A percentile compares a stretch with the other conserved stretches of the same genome.
Evolutionary conservation across 106 monocot species (phyloP).

Genomic region (Allium sativum): DNA sequence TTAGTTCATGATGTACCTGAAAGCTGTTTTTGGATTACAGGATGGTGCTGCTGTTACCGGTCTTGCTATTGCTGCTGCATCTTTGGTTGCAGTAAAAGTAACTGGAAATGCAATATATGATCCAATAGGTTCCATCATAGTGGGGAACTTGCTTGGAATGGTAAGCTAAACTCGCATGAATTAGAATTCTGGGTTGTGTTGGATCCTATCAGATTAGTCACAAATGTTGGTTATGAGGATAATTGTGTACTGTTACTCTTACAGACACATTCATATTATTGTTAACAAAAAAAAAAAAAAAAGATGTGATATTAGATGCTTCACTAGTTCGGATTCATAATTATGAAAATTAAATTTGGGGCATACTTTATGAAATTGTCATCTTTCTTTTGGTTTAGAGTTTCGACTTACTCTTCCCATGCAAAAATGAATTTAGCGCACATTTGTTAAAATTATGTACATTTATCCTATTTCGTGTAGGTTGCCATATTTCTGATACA

Average conservation of each 20-base stretch:
- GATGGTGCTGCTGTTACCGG: constrained; percentile 99
- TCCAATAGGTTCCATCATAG: constrained; percentile 93
- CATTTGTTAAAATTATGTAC: not conserved
- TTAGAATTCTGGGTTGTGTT: not conserved
- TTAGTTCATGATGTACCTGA: no score
- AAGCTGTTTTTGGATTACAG: constrained; percentile 22
- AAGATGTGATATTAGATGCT: not conserved
- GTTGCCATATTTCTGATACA: constrained; percentile 99
- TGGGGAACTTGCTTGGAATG: constrained; percentile 92
- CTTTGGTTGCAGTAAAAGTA: constrained; percentile 76
- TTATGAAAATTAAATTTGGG: constrained; percentile 1
- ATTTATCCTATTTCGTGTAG: constrained; percentile 26
- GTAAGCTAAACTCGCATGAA: constrained; percentile 26
- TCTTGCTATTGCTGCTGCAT: constrained; percentile 84
- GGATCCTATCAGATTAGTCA: not conserved
- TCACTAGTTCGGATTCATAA: no score
- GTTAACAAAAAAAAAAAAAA: not conserved
- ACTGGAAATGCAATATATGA: constrained; percentile 99
- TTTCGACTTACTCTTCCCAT: not conserved
- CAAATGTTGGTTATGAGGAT: not conserved
- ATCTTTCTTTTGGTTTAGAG: constrained; percentile 1
- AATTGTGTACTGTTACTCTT: no score
- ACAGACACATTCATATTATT: not conserved
- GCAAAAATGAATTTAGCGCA: not conserved
- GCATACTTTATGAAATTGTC: not conserved